phyloP scores from a whole-genome alignment of 2,329 filamentous ascomycete species.

The Apiospora arundinis region DNA sequence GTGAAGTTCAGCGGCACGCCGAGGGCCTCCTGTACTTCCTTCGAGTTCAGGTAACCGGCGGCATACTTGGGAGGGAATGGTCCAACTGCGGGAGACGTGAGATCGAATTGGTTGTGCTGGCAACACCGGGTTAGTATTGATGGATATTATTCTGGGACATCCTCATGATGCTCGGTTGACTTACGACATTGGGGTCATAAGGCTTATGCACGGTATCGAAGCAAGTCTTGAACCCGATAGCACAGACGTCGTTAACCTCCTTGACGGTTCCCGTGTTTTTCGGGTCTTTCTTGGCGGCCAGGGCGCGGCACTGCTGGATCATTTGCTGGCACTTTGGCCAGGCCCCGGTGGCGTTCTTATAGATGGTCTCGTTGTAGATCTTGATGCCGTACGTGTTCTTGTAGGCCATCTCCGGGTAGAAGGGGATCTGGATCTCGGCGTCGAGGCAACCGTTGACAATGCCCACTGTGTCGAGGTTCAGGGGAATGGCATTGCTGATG shows the following conservation, averaged over 20 bases:
- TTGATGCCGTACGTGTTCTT: conserved; percentile 72
- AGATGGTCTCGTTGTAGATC: conserved; percentile 56
- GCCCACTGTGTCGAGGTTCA: conserved; percentile 67
- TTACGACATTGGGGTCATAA: not conserved
- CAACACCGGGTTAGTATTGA: not conserved
- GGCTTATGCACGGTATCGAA: not conserved
- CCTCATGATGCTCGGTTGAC: not conserved
- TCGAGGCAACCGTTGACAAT: conserved; percentile 78
- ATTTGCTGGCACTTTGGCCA: not conserved
- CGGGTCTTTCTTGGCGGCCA: not conserved
- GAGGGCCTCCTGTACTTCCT: conserved; percentile 59
- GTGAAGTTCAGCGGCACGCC: conserved; percentile 67
- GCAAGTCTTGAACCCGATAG: not conserved
- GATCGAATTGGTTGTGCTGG: conserved; percentile 50
- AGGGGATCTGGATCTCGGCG: conserved; percentile 63
- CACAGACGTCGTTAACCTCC: not conserved
- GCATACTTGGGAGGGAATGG: conserved; percentile 58
- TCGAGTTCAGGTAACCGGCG: conserved; percentile 59
- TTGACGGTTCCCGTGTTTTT: not conserved
- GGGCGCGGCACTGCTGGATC: not conserved
- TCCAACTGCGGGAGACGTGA: conserved; percentile 53
- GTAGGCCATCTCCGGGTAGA: conserved; percentile 61
- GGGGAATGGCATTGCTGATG: not conserved
- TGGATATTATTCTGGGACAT: too few relatives aligned
- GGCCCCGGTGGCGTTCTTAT: conserved; percentile 49